Evolutionary conservation across 768 basidiomycete species (phyloP).

Genomic region (Hypsizygus marmoreus): DNA sequence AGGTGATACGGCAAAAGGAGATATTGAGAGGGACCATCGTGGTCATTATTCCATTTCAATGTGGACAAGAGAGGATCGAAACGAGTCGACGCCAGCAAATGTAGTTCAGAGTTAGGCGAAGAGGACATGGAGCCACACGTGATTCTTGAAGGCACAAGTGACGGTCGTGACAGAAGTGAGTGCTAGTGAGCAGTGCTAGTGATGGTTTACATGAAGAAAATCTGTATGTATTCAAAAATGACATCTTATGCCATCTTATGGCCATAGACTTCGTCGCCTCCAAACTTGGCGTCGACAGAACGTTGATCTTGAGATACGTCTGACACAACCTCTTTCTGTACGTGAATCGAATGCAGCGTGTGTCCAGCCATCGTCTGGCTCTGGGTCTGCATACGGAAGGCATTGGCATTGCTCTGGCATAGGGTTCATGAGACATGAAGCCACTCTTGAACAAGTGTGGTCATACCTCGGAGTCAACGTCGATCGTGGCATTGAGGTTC

Average conservation of each 20-base stretch:
- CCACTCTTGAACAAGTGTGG: neutral
- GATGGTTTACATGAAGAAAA: too few species aligned
- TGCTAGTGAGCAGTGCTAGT: too few species aligned
- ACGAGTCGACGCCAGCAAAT: slow-evolving; percentile 57
- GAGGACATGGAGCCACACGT: slow-evolving; percentile 8
- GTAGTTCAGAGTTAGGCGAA: slow-evolving; percentile 8
- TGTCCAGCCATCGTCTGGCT: slow-evolving; percentile 21
- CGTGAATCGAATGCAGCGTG: slow-evolving; percentile 25
- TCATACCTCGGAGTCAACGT: slow-evolving; percentile 30
- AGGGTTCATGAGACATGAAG: neutral
- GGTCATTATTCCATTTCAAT: slow-evolving; percentile 59
- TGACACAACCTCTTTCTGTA: slow-evolving; percentile 25
- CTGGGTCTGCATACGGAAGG: slow-evolving; percentile 25
- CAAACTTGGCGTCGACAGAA: slow-evolving; percentile 20
- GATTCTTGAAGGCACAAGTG: neutral
- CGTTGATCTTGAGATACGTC: slow-evolving; percentile 17
- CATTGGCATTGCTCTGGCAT: slow-evolving; percentile 18
- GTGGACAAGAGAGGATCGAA: slow-evolving; percentile 53
- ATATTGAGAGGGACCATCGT: slow-evolving; percentile 55
- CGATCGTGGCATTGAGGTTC: slow-evolving; percentile 22
- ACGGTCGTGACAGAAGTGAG: neutral
- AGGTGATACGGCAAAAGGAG: slow-evolving; percentile 63
- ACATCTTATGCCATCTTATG: slow-evolving; percentile 12
- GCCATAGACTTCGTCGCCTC: slow-evolving; percentile 15
- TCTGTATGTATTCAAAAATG: too few species aligned